Evolutionary conservation across 257 asterid species (phyloP).

Genomic region (Solanum dulcamara): DNA sequence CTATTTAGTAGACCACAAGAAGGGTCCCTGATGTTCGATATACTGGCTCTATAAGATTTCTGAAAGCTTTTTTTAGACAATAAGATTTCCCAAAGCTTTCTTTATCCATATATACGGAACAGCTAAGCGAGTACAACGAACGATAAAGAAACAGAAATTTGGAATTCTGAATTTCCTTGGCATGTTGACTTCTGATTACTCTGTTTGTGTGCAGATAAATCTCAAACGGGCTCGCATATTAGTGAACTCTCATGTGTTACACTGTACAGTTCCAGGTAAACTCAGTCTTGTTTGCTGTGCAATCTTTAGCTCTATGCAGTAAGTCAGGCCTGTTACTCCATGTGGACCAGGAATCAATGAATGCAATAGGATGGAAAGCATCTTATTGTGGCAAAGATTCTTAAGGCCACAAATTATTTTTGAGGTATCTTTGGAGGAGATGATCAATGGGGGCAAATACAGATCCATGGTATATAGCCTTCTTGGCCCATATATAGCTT

Average conservation of each 20-base stretch:
- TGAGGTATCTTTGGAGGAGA: conserved; percentile 66
- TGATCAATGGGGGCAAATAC: conserved; percentile 41
- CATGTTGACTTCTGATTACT: not conserved
- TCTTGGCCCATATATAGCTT: not conserved
- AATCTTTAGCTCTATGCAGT: not conserved
- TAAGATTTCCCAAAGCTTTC: not conserved
- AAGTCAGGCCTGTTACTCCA: not conserved
- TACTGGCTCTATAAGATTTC: not conserved
- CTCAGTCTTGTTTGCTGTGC: not conserved
- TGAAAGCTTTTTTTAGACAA: not conserved
- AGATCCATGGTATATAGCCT: conserved; percentile 56
- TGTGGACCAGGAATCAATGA: conserved; percentile 48
- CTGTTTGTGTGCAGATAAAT: conserved; percentile 61
- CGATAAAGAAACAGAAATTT: not conserved
- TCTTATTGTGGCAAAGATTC: conserved; percentile 68
- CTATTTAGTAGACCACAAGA: not conserved
- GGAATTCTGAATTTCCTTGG: not conserved
- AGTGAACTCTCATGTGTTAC: conserved; percentile 58
- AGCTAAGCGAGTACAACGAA: not conserved
- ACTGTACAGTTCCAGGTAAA: conserved; percentile 59
- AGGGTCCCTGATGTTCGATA: not conserved
- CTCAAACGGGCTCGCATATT: conserved; percentile 93
- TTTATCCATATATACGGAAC: not conserved
- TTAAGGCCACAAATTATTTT: conserved; percentile 59
- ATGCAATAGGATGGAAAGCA: conserved; percentile 78